phyloP scores from a whole-genome alignment of 2,329 filamentous ascomycete genomes.

The Anisogramma anomala region DNA sequence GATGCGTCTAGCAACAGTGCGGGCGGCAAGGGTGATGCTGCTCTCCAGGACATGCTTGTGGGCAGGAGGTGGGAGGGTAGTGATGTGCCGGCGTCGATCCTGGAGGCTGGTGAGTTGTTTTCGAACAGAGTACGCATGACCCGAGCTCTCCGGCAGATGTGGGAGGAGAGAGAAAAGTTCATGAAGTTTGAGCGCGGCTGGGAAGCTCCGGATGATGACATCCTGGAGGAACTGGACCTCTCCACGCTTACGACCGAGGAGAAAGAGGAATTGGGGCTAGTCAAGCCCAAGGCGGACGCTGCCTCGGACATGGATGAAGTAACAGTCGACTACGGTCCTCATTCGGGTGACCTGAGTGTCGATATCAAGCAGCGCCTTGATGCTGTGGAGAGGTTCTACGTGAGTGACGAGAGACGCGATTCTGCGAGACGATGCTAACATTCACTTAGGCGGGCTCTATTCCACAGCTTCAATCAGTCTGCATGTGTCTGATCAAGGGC shows the following conservation, averaged over 20 bases:
- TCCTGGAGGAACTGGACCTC: constrained; percentile 29
- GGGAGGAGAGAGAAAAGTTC: constrained; percentile 86
- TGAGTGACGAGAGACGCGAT: constrained; percentile 33
- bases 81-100: constrained; percentile 84
- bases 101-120: constrained; percentile 89
- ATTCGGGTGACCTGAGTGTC: constrained; percentile 34
- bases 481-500: constrained; percentile 84
- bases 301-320: constrained; percentile 27
- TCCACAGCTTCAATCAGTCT: constrained; percentile 79
- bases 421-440: constrained; percentile 20
- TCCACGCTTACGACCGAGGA: constrained; percentile 28
- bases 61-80: constrained; percentile 86
- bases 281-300: constrained; percentile 29
- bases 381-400: constrained; percentile 75
- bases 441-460: constrained; percentile 53
- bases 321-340: constrained; percentile 40
- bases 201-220: constrained; percentile 43
- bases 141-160: constrained; percentile 80
- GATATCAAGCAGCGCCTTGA: constrained; percentile 53
- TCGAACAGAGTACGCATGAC: constrained; percentile 84
- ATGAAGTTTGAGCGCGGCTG: constrained; percentile 88
- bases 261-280: constrained; percentile 36
- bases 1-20: constrained; percentile 81
- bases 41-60: constrained; percentile 67
- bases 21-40: constrained; percentile 76